A percentile compares a stretch with the other conserved stretches of the same genome.
Evolutionary conservation across 2,329 filamentous ascomycete genomes (phyloP).

Genomic region (Metarhizium anisopliae): DNA sequence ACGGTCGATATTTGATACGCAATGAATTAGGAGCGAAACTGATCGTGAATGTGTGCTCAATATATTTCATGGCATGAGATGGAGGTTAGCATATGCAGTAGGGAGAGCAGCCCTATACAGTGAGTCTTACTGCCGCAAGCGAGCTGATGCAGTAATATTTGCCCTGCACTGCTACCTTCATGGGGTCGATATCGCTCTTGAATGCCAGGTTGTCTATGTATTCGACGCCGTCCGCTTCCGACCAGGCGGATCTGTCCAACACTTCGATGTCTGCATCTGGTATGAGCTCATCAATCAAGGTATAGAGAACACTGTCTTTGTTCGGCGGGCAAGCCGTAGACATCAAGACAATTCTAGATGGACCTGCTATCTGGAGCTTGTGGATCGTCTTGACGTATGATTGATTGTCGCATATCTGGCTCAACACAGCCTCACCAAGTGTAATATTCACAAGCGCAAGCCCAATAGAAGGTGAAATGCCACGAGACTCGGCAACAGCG

Average conservation of each 20-base stretch:
- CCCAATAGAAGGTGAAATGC: slow-evolving; percentile 74
- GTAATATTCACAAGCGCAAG: slow-evolving; percentile 81
- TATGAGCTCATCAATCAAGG: slow-evolving; percentile 57
- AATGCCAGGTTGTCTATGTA: slow-evolving; percentile 75
- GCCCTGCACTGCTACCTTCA: slow-evolving; percentile 71
- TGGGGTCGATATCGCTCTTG: slow-evolving; percentile 66
- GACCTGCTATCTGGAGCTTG: slow-evolving; percentile 73
- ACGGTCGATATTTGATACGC: slow-evolving; percentile 80
- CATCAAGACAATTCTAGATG: slow-evolving; percentile 72
- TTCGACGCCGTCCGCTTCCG: slow-evolving; percentile 66
- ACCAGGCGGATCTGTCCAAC: slow-evolving; percentile 75
- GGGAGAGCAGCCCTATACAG: neutral
- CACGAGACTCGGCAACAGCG: slow-evolving; percentile 80
- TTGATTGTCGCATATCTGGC: slow-evolving; percentile 87
- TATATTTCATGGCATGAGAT: slow-evolving; percentile 65
- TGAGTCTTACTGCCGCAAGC: slow-evolving; percentile 66
- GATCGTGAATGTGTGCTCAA: slow-evolving; percentile 60
- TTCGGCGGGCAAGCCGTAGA: slow-evolving; percentile 57
- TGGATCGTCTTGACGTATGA: slow-evolving; percentile 84
- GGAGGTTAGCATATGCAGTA: slow-evolving; percentile 8
- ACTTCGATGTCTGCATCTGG: slow-evolving; percentile 26
- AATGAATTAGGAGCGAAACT: slow-evolving; percentile 32
- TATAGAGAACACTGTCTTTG: slow-evolving; percentile 63
- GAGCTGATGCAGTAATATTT: slow-evolving; percentile 82
- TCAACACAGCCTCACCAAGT: slow-evolving; percentile 75